These are phyloP conservation scores for Lipomyces mesembrius DNA, from an alignment of 805 yeast species.

Conservation along the genomic window DNA sequence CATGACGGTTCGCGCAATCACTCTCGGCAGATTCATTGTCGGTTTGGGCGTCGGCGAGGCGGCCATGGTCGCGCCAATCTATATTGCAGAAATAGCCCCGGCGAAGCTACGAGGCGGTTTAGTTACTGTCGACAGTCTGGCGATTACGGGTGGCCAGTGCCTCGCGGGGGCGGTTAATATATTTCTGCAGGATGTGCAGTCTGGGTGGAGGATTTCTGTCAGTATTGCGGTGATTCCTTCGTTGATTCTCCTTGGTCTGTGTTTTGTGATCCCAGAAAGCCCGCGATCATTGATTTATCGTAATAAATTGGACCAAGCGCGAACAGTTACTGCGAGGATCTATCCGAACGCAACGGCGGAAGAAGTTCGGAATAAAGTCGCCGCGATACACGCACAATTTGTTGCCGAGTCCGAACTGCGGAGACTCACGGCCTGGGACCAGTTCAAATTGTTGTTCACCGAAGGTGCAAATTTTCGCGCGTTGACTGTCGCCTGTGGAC, in stretches of 20 bases:
- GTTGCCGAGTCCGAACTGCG: background rate
- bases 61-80: slow-evolving; percentile 85
- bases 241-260: slow-evolving; percentile 71
- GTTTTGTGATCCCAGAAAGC: slow-evolving; percentile 88
- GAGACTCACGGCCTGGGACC: slow-evolving; percentile 28
- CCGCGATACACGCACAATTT: background rate
- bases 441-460: slow-evolving; percentile 41
- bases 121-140: slow-evolving; percentile 57
- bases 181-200: slow-evolving; percentile 57
- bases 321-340: slow-evolving; percentile 62
- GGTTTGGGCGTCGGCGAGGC: slow-evolving; percentile 97
- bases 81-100: slow-evolving; percentile 90
- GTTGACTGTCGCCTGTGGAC: slow-evolving; percentile 74
- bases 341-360: slow-evolving; percentile 54
- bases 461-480: slow-evolving; percentile 74
- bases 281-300: slow-evolving; percentile 85
- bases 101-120: slow-evolving; percentile 82
- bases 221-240: slow-evolving; percentile 90
- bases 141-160: slow-evolving; percentile 41
- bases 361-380: slow-evolving; percentile 65
- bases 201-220: slow-evolving; percentile 89
- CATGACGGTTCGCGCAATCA: slow-evolving; percentile 38
- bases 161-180: background rate
- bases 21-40: slow-evolving; percentile 83
- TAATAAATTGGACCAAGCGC: slow-evolving; percentile 67